Base-by-base conservation (phyloP, 345 rosid genomes). In the Abelmoschus esculentus region DNA sequence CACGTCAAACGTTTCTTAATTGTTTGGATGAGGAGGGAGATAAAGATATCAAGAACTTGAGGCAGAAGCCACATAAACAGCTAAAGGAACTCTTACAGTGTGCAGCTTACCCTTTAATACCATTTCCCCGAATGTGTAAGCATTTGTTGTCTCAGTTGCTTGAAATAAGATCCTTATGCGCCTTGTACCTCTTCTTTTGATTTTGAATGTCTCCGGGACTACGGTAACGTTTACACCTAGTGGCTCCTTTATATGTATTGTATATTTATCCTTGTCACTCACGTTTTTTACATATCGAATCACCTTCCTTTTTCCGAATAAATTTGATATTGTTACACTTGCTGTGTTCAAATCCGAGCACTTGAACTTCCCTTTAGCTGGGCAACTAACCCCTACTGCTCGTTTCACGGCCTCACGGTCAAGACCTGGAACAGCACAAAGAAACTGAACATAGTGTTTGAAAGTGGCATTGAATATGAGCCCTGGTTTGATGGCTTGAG, bases 341-440 rank as follows among this genome's bases (percentile, higher is more conserved):
- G 83, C 73, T 15, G 77, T 44, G 75, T 83, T 79, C 69, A 83
- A 62, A 54, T 83, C 83, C 11, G 85, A 81, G 75, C 83, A 79
- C 81, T 77, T 77, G 11, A 74, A 22, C 28, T 19, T 60, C n/a
- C 19, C 69, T n/a, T 61, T 70, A 13, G 29, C 36, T 22, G 83
- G 76, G 57, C 85, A 81, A 11, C 74, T 73, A 5, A 65, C 53
- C 59, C 84, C 85, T 28, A 47, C 71, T 5, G 78, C 80, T 66
- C 34, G 73, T 74, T 80, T 77, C 17, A 84, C 72, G 15, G 75
- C 75, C 15, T 59, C 71, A 58, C 68, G 80, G 57, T 79, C 76
- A 8, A 81, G 77, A 29, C 82, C 80, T 19, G 82, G 84, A 81
- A 84, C 83, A 44, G 81, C 76, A 60, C 85, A 81, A 8, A 79